Percentiles rank a stretch among this genome's conserved stretches.
phyloP scores from a whole-genome alignment of 2,329 filamentous ascomycete genomes.

The Pseudogymnoascus verrucosus region DNA sequence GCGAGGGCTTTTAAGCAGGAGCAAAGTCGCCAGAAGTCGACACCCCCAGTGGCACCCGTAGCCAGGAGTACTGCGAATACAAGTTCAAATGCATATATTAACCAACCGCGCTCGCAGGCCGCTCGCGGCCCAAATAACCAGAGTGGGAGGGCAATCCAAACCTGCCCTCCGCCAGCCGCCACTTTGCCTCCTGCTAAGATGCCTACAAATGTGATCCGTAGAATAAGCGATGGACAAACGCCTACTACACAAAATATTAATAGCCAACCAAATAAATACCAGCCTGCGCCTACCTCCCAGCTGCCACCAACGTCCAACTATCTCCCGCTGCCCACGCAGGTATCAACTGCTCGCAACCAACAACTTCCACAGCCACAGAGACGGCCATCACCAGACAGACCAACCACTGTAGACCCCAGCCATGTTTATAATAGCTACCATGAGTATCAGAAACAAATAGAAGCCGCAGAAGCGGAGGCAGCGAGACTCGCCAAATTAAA shows the following conservation, averaged over 20 bases:
- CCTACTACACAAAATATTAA: neutral
- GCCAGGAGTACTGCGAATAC: neutral
- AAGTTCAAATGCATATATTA: neutral
- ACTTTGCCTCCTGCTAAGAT: neutral
- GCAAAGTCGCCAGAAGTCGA: neutral
- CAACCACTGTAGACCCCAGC: constrained; percentile 12
- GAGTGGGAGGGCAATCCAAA: neutral
- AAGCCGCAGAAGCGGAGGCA: neutral
- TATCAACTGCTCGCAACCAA: neutral
- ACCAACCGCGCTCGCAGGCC: neutral
- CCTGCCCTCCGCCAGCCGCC: neutral
- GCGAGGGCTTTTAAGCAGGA: neutral
- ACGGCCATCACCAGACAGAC: neutral
- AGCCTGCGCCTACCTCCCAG: neutral
- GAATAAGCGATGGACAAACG: neutral
- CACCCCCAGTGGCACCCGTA: neutral
- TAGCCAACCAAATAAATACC: constrained; percentile 1
- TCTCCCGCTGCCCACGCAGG: neutral
- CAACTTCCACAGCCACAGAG: neutral
- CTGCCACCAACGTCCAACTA: neutral
- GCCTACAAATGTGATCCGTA: neutral
- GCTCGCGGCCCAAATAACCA: neutral
- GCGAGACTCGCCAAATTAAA: neutral
- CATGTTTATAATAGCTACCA: constrained; percentile 12
- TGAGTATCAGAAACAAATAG: constrained; percentile 12